A percentile compares a stretch with the other conserved stretches of the same genome.
Evolutionary conservation across 352 stramenopile genomes (phyloP).

Genomic region (Phytophthora megakarya): DNA sequence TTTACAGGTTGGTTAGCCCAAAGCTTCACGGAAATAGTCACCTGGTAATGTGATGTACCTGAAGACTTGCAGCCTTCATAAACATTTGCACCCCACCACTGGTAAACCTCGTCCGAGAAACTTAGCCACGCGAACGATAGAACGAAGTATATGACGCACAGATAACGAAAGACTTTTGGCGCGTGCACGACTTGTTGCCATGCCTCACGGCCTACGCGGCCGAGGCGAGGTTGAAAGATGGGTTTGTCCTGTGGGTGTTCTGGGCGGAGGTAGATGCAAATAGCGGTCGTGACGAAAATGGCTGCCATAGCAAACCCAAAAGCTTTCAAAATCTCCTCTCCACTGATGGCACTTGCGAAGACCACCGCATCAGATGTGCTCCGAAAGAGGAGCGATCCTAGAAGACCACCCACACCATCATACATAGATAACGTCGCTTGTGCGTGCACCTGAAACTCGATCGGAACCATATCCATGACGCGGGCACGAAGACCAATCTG

Average conservation of each 20-base stretch:
- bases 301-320: constrained; percentile 58
- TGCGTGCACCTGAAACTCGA: constrained; percentile 80
- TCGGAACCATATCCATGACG: constrained; percentile 77
- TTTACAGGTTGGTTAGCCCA: not conserved
- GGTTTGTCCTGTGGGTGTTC: constrained; percentile 69
- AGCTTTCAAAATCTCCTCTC: constrained; percentile 63
- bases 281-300: constrained; percentile 52
- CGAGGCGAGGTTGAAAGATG: constrained; percentile 56
- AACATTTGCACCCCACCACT: constrained; percentile 76
- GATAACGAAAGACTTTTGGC: constrained; percentile 63
- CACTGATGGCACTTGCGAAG: constrained; percentile 74
- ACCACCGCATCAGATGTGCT: constrained; percentile 69
- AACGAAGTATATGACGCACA: constrained; percentile 75
- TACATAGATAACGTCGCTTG: constrained; percentile 73
- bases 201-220: constrained; percentile 57
- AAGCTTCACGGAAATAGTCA: not conserved
- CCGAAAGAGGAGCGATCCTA: constrained; percentile 70
- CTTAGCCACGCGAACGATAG: constrained; percentile 77
- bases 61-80: constrained; percentile 68
- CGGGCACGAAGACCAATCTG: constrained; percentile 72
- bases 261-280: constrained; percentile 61
- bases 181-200: constrained; percentile 69
- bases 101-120: constrained; percentile 77
- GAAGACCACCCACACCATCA: constrained; percentile 60
- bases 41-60: constrained; percentile 12